Evolutionary conservation across 2,329 filamentous ascomycete genomes (phyloP), one percentile per base, ranked within the genome.

Genomic region (Aspergillus flavus): DNA sequence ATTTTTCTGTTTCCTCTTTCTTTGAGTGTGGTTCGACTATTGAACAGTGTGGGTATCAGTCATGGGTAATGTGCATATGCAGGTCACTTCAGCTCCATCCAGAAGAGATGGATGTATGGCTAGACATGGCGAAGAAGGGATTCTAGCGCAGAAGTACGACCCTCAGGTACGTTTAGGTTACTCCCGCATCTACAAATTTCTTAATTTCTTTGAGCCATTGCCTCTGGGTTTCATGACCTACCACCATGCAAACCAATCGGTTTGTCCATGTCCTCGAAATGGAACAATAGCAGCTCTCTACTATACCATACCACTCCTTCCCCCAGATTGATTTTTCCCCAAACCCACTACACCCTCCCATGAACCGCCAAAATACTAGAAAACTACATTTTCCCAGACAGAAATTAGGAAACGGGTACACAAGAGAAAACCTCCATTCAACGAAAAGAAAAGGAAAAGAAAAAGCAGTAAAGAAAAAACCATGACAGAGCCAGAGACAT

Each of bases 241-340:
- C 21, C n/a, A 16, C 36, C 16, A 32, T 52, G 32, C 57, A 59
- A 59, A 54, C 58, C 36, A 45, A 43, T 34, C 14, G 21, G 58
- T 59, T 59, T 59, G 58, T 41, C 9, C 34, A 59, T 14, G 26
- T 28, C 26, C 23, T 28, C 26, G 12, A 19, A 30, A 30, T n/a
- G 46, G 23, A 30, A 34, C 26, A 34, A 21, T 14, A 36, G 12
- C 34, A 14, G 34, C 14, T 36, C 32, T 26, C 34, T 45, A 43
- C n/a, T 59, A n/a, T 26, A 26, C n/a, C 12, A 32, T 7, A 26
- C n/a, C 12, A 32, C 4, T 39, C 2, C 12, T 19, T 36, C 5
- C 19, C 21, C 36, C 30, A 23, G n/a, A 23, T 26, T 19, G 6
- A 30, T 12, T 21, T 32, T 3, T 11, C 10, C 6, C 6, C 19